Evolutionary conservation across 1,139 yeast species (phyloP).

Genomic region (Scheffersomyces illinoinensis): DNA sequence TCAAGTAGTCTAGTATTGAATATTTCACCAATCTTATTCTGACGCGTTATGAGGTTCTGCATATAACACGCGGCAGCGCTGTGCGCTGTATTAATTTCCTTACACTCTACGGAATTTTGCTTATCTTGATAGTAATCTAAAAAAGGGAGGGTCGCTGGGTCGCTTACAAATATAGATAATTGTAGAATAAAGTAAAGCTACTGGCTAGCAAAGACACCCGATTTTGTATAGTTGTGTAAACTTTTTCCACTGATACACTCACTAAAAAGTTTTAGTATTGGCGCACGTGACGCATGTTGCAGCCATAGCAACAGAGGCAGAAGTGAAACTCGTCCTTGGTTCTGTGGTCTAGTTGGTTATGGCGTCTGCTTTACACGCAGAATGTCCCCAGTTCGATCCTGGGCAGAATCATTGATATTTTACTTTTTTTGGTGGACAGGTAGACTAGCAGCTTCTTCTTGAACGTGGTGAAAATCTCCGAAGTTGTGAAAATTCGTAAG

Average conservation of each 20-base stretch:
- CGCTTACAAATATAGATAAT: too few relatives aligned
- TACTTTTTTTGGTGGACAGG: not conserved
- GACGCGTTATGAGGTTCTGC: not conserved
- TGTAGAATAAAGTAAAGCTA: too few relatives aligned
- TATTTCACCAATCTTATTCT: not conserved
- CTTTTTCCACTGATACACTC: not conserved
- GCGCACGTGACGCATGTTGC: not conserved
- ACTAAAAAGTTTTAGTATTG: too few relatives aligned
- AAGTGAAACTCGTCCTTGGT: conserved; percentile 17
- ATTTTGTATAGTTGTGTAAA: not conserved
- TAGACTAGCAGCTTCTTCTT: not conserved
- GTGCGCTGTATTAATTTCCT: not conserved
- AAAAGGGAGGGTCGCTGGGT: too few relatives aligned
- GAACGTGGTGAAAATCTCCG: not conserved
- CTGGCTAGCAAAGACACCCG: not conserved
- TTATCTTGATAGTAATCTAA: too few relatives aligned
- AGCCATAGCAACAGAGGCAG: not conserved
- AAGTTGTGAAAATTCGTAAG: not conserved
- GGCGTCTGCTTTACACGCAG: conserved; percentile 99
- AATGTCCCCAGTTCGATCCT: conserved; percentile 99
- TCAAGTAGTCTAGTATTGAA: not conserved
- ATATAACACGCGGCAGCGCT: not conserved
- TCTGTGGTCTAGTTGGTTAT: conserved; percentile 96
- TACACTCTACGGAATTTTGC: not conserved
- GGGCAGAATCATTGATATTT: conserved; percentile 78